Base-by-base conservation (phyloP, 768 basidiomycete genomes). In the Boletus subparvulus region DNA sequence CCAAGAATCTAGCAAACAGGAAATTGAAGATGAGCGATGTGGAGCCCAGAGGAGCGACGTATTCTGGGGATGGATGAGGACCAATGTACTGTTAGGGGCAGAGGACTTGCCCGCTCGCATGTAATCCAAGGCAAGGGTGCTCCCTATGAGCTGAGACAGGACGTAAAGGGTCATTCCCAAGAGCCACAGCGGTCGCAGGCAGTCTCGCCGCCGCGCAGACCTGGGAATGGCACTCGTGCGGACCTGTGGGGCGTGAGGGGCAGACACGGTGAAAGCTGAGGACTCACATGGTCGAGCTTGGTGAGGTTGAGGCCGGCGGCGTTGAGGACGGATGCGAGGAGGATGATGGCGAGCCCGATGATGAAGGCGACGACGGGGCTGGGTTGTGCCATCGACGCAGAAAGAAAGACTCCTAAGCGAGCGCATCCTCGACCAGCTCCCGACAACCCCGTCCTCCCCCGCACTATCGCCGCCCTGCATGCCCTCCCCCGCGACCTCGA, bases 21-120 rank as follows among this genome's bases (percentile, higher is more conserved):
- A 97, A 95, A 71, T 98, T 98, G 78, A 98, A 98, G 54, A 98
- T 85, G 59, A 98, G 84, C 13, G 93, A 91, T 12, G 93, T 90
- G 0, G 92, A 93, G 14, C 96, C 95, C 5, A 98, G 81, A 3
- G 95, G 95, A 2, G 96, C 96, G 54, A 98, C 95, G 71, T 97
- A 98, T 83, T 96, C 92, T 85, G 73, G 50, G 24, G 40, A 56
- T 70, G 55, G 50, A 50, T 66, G 43, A 62, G 59, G 9, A 39
- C 47, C 46, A 16, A 30, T 17, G 37, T 16, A 6, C 14, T 52
- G 46, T 37, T 12, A 14, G 21, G 36, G 24, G 30, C 3, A 56
- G 54, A 47, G 24, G 28, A 67, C 79, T 42, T 45, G 83, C 89
- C 88, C 60, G 92, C 92, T 58, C 92, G 86, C 81, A 94, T 88